A percentile compares a stretch with the other conserved stretches of the same genome.
These are phyloP conservation scores for Globisporangium rhizosaccharum DNA, from an alignment of 352 stramenopile species.

Conservation along the genomic window DNA sequence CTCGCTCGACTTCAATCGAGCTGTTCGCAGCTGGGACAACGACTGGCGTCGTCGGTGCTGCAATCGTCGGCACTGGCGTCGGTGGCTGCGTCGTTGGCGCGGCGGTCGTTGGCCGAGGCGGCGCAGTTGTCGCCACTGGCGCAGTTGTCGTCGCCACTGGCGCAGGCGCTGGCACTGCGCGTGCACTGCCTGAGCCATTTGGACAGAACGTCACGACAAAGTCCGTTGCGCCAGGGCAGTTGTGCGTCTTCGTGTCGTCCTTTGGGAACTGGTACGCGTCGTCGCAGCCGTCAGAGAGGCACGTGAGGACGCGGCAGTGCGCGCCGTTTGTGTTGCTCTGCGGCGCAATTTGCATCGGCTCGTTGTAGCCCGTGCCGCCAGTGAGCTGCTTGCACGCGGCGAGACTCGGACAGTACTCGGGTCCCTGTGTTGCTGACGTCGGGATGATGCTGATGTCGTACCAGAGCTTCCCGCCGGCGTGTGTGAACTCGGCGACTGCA, in stretches of 20 bases:
- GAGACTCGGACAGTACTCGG: constrained; percentile 32
- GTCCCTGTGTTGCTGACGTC: constrained; percentile 21
- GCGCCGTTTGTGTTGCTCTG: constrained; percentile 26
- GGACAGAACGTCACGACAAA: constrained; percentile 35
- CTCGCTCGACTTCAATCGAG: neutral
- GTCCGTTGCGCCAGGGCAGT: constrained; percentile 23
- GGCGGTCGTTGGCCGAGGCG: constrained; percentile 9
- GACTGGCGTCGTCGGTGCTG: constrained; percentile 1
- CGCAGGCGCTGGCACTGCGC: too few species aligned
- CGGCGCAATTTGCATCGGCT: constrained; percentile 40
- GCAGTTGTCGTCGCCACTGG: neutral
- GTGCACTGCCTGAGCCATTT: constrained; percentile 14
- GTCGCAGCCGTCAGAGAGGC: constrained; percentile 33
- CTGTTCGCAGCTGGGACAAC: neutral
- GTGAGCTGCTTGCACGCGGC: constrained; percentile 33
- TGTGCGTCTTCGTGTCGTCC: constrained; percentile 39
- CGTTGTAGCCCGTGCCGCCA: constrained; percentile 37
- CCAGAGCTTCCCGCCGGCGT: constrained; percentile 26
- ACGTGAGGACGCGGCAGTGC: constrained; percentile 27
- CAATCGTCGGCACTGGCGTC: neutral
- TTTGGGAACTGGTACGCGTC: constrained; percentile 60
- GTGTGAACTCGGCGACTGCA: constrained; percentile 39
- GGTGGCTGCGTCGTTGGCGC: constrained; percentile 1
- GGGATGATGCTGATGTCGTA: constrained; percentile 56
- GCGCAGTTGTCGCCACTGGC: constrained; percentile 2